Percentiles rank a stretch among this genome's conserved stretches.
These are phyloP conservation scores for Anthracocystis walkeri DNA, from an alignment of 1,284 basidiomycete species.

Conservation along the genomic window DNA sequence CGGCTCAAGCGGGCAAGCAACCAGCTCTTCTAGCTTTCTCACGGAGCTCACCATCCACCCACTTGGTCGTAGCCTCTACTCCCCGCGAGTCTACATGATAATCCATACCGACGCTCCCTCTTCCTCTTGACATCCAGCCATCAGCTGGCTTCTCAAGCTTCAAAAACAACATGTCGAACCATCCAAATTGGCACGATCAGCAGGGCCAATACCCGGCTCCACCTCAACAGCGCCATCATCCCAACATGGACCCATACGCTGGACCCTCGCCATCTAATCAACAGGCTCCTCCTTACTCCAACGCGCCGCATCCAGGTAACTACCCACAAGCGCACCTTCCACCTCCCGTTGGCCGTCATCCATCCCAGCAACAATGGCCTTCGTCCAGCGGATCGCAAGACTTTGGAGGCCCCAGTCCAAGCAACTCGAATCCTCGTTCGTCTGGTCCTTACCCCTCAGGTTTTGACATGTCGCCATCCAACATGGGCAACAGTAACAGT, in stretches of 20 bases:
- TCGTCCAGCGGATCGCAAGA: constrained; percentile 20
- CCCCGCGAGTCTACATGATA: constrained; percentile 9
- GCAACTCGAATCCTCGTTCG: constrained; percentile 28
- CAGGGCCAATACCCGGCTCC: constrained; percentile 24
- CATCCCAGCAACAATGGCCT: constrained; percentile 23
- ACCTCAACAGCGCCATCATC: constrained; percentile 34
- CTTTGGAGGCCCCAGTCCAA: constrained; percentile 33
- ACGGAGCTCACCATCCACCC: not conserved
- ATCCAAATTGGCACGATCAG: constrained; percentile 44
- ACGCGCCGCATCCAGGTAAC: constrained; percentile 10
- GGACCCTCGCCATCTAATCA: constrained; percentile 26
- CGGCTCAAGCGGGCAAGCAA: too few species aligned
- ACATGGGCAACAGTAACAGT: constrained; percentile 17
- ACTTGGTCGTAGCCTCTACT: not conserved
- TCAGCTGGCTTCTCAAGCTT: constrained; percentile 4
- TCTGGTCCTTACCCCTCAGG: constrained; percentile 26
- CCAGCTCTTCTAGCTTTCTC: too few species aligned
- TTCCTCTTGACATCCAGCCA: constrained; percentile 5
- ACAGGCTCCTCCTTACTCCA: constrained; percentile 15
- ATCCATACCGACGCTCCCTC: not conserved
- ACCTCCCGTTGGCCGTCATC: constrained; percentile 28
- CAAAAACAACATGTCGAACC: constrained; percentile 35
- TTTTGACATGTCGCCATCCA: constrained; percentile 14
- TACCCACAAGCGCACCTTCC: constrained; percentile 38
- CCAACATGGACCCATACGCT: constrained; percentile 35